phyloP scores from a whole-genome alignment of 1,284 basidiomycete genomes.

The Nidula niveotomentosa region DNA sequence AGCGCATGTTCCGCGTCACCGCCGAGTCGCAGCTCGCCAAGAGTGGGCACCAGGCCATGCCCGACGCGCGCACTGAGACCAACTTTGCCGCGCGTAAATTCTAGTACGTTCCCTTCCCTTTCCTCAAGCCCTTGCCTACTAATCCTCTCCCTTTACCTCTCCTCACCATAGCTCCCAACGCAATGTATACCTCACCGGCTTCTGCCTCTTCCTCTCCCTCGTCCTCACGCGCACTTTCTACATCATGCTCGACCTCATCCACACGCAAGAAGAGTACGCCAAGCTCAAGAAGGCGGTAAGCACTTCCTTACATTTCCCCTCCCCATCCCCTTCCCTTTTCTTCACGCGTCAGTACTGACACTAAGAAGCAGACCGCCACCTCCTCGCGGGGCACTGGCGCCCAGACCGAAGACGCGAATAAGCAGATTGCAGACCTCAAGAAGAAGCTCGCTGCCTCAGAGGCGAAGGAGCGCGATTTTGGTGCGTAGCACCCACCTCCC shows the following conservation, averaged over 20 bases:
- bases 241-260: constrained; percentile 89
- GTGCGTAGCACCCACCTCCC: constrained; percentile 37
- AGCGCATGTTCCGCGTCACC: constrained; percentile 89
- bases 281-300: constrained; percentile 74
- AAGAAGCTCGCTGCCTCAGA: constrained; percentile 41
- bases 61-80: constrained; percentile 80
- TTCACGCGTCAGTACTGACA: too few relatives aligned
- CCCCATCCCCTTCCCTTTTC: too few relatives aligned
- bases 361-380: constrained; percentile 30
- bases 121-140: constrained; percentile 3
- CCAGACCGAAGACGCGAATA: constrained; percentile 46
- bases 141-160: constrained; percentile 1
- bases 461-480: constrained; percentile 60
- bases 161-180: constrained; percentile 61
- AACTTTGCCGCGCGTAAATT: constrained; percentile 90
- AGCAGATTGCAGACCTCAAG: constrained; percentile 68
- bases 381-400: constrained; percentile 28
- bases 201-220: constrained; percentile 92
- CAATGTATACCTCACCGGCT: constrained; percentile 89
- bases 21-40: constrained; percentile 76
- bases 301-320: constrained; percentile 6
- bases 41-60: constrained; percentile 44
- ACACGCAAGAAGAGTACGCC: constrained; percentile 85
- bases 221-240: constrained; percentile 92
- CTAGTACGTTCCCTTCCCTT: constrained; percentile 60